A percentile compares a stretch with the other conserved stretches of the same genome.
phyloP scores from a whole-genome alignment of 805 yeast species.

The Metschnikowia santaceciliae region DNA sequence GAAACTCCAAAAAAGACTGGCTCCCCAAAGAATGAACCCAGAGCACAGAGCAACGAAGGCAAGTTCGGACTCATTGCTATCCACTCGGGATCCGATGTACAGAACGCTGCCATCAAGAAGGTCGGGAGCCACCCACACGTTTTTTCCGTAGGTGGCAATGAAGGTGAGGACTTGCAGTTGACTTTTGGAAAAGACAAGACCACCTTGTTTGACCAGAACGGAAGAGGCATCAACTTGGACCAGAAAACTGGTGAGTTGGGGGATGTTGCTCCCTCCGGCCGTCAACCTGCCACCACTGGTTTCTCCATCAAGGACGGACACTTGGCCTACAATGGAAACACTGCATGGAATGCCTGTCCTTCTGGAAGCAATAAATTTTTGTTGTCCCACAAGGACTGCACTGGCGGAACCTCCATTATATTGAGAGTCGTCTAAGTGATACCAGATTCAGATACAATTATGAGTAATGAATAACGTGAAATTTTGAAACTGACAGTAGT shows the following conservation, averaged over 20 bases:
- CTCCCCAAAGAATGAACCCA: no score
- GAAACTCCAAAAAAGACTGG: neutral
- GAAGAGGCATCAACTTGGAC: slow-evolving; percentile 28
- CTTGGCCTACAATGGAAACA: slow-evolving; percentile 31
- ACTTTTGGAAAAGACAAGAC: slow-evolving; percentile 1
- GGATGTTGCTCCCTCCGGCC: slow-evolving; percentile 29
- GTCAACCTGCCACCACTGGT: slow-evolving; percentile 32
- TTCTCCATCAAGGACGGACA: slow-evolving; percentile 37
- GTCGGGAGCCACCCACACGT: slow-evolving; percentile 30
- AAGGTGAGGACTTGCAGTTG: slow-evolving; percentile 22
- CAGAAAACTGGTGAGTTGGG: slow-evolving; percentile 31
- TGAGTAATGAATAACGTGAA: neutral
- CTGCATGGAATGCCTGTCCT: slow-evolving; percentile 39
- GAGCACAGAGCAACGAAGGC: neutral
- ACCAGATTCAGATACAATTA: neutral
- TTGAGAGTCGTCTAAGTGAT: slow-evolving; percentile 17
- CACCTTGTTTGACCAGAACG: slow-evolving; percentile 26
- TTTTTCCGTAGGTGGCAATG: slow-evolving; percentile 31
- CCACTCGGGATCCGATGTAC: slow-evolving; percentile 25
- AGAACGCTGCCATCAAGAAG: slow-evolving; percentile 24
- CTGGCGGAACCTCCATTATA: slow-evolving; percentile 27
- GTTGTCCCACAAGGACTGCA: slow-evolving; percentile 25
- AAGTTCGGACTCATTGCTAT: slow-evolving; percentile 21
- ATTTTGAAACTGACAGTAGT: no score
- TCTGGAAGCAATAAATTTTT: slow-evolving; percentile 20